These are phyloP conservation scores for Crucibulum laeve DNA, from an alignment of 768 basidiomycete genomes.

Conservation along the genomic window DNA sequence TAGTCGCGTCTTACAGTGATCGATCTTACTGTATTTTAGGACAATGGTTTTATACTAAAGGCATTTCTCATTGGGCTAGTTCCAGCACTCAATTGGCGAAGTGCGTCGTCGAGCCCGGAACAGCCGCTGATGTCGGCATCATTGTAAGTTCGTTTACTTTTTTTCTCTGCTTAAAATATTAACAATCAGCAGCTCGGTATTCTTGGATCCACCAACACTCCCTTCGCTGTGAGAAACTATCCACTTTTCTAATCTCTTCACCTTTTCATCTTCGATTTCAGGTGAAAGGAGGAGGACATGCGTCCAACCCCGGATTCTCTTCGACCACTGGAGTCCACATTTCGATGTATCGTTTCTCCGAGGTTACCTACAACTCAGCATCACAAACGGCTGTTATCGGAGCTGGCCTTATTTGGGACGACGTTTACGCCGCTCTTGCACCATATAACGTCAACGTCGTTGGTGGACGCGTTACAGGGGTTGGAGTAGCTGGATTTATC, in stretches of 20 bases:
- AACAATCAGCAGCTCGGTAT: conserved; percentile 36
- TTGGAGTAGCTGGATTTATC: conserved; percentile 56
- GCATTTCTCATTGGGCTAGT: conserved; percentile 46
- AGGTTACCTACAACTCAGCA: conserved; percentile 34
- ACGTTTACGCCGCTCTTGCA: conserved; percentile 49
- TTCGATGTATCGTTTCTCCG: conserved; percentile 43
- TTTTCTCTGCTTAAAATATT: not conserved
- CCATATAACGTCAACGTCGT: conserved; percentile 49
- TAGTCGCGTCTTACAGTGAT: not conserved
- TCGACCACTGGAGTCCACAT: conserved; percentile 61
- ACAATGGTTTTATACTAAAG: conserved; percentile 28
- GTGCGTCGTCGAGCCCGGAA: conserved; percentile 59
- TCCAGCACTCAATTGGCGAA: conserved; percentile 41
- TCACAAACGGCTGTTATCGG: conserved; percentile 38
- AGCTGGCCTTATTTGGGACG: conserved; percentile 59
- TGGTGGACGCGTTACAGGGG: conserved; percentile 54
- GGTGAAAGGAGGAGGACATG: conserved; percentile 65
- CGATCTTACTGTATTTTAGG: conserved; percentile 11
- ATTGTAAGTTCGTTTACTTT: conserved; percentile 34
- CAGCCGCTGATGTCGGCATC: conserved; percentile 40
- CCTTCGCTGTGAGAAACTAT: conserved; percentile 44
- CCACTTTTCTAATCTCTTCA: not conserved
- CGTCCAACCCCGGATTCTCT: conserved; percentile 50
- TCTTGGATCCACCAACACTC: conserved; percentile 35
- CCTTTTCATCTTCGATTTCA: conserved; percentile 12